Base-by-base conservation (phyloP, 805 yeast genomes). In the Candida awuae region DNA sequence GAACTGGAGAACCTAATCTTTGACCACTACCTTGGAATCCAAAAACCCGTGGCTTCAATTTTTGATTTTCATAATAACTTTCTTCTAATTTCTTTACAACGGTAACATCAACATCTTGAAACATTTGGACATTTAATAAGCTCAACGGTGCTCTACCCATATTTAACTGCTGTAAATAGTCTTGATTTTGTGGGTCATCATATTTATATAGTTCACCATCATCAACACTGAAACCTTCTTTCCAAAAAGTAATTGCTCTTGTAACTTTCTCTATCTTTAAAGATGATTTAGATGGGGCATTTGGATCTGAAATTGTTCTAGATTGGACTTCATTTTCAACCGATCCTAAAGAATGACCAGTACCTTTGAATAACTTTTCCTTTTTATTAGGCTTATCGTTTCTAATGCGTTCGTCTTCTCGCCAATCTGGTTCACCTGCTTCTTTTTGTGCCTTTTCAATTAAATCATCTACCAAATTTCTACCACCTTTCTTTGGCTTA, bases 201-300 rank as follows among this genome's bases (percentile, higher is more conserved):
- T 87, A 92, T 42, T 92, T 69, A 58, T 73, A 80, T 40, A 92
- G 69, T 18, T 75, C 75, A 2, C 97, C 97, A 35, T 88, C 95
- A 23, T 92, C 97, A 19, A 92, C 87, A 46, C 86, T 85, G 62
- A 92, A 92, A 2, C 98, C 98, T 53, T 92, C 90, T 50, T 78
- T 81, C 98, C 98, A 92, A 58, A 92, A 90, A 0, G 94, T 85
- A 45, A 92, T 81, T 31, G 83, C 83, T 54, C 97, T 73, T 14
- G 72, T 70, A 5, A 81, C 95, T 42, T 75, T 78, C 29, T 63
- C 67, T 2, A 55, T 55, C 6, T 53, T 46, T 19, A 35, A 34
- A 15, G 34, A 32, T 8, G 32, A 32, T 18, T 19, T 22, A 5
- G 29, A 32, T 18, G 44, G 12, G 6, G 10, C 37, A 9, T 52